A percentile compares a stretch with the other conserved stretches of the same genome.
Evolutionary conservation across 306 rosid species (phyloP).

Genomic region (Trifolium dubium): DNA sequence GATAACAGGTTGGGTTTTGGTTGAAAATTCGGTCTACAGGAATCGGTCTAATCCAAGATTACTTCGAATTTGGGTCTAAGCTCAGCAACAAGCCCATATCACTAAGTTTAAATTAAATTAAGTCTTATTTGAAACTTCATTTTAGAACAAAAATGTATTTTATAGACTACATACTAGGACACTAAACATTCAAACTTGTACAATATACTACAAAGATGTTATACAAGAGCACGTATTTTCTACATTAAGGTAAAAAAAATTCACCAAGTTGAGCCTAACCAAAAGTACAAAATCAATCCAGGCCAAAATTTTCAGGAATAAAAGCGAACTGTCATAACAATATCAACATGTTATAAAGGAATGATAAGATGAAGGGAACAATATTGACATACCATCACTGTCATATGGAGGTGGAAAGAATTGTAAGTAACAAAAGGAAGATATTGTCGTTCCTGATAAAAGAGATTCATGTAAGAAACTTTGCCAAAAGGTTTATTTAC

Average conservation of each 20-base stretch:
- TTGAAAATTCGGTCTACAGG: constrained; percentile 2
- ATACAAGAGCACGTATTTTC: constrained; percentile 18
- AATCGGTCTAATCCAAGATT: neutral
- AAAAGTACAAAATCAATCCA: constrained; percentile 18
- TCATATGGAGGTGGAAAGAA: constrained; percentile 96
- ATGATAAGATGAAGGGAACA: constrained; percentile 19
- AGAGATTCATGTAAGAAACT: constrained; percentile 44
- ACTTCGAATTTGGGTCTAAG: neutral
- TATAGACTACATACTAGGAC: constrained; percentile 3
- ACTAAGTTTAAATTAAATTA: neutral
- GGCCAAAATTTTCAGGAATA: constrained; percentile 19
- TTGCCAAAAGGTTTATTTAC: neutral
- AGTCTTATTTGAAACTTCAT: neutral
- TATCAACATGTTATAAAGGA: constrained; percentile 17
- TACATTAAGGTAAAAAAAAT: constrained; percentile 6
- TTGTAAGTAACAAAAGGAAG: constrained; percentile 92
- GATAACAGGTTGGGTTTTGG: neutral
- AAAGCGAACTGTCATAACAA: constrained; percentile 26
- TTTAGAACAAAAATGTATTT: constrained; percentile 1
- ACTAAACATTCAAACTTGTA: neutral
- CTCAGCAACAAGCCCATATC: neutral
- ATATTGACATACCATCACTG: constrained; percentile 62
- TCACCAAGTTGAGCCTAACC: constrained; percentile 28
- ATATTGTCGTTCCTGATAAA: constrained; percentile 63
- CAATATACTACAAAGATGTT: neutral